Evolutionary conservation across 2,329 filamentous ascomycete species (phyloP).

Genomic region (Paecilomyces sp.): DNA sequence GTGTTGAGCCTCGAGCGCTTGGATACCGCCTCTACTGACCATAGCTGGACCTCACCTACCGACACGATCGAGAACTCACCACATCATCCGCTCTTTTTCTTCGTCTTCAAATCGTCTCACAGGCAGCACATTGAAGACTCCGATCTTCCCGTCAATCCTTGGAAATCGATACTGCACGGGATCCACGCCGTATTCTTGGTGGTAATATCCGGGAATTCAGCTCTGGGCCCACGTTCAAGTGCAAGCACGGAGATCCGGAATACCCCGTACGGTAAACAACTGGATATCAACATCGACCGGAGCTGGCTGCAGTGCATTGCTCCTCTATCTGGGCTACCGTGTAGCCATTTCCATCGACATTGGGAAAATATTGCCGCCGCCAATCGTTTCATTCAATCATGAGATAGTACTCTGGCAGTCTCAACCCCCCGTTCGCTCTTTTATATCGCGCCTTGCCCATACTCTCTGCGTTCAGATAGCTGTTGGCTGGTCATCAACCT

Average conservation of each 20-base stretch:
- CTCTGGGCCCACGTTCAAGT: neutral
- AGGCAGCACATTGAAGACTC: neutral
- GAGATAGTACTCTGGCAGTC: conserved; percentile 32
- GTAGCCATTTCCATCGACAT: neutral
- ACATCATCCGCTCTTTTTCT: neutral
- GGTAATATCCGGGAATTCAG: neutral
- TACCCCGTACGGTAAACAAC: neutral
- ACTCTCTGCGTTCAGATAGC: neutral
- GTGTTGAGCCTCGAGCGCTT: neutral
- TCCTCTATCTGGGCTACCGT: neutral
- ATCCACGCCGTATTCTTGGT: neutral
- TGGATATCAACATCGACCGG: neutral
- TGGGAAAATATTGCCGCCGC: neutral
- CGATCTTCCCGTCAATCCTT: neutral
- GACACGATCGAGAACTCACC: neutral
- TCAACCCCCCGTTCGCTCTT: conserved; percentile 12
- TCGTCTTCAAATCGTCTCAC: neutral
- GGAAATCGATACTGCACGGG: neutral
- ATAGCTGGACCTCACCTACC: neutral
- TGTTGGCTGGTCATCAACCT: conserved; percentile 4
- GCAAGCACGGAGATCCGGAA: neutral
- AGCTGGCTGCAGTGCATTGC: neutral
- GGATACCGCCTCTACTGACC: neutral
- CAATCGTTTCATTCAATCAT: conserved; percentile 13
- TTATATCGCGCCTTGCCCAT: conserved; percentile 8